These are phyloP conservation scores for Sporisorium scitamineum DNA, from an alignment of 1,284 basidiomycete genomes.

Conservation along the genomic window DNA sequence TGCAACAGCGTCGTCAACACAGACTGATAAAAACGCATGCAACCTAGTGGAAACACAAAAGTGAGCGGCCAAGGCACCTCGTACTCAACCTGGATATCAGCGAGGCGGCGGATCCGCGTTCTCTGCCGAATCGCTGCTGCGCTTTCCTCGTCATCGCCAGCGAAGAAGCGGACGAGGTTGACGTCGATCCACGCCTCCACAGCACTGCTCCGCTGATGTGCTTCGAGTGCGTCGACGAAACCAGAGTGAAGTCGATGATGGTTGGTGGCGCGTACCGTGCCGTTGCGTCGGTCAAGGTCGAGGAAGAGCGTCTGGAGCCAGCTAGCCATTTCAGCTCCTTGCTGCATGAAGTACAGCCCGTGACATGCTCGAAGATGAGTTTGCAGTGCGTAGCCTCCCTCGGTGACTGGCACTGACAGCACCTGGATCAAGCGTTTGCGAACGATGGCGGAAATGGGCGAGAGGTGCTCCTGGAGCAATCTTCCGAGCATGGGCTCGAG, in stretches of 20 bases:
- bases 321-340: conserved; percentile 41
- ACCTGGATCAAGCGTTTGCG: conserved; percentile 44
- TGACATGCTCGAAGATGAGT: conserved; percentile 36
- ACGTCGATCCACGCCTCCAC: conserved; percentile 40
- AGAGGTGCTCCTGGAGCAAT: conserved; percentile 36
- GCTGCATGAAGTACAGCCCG: conserved; percentile 48
- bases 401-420: conserved; percentile 20
- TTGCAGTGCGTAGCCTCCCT: conserved; percentile 41
- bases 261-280: conserved; percentile 19
- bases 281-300: conserved; percentile 31
- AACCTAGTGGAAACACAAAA: conserved; percentile 26
- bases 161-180: conserved; percentile 30
- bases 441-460: conserved; percentile 39
- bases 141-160: conserved; percentile 19
- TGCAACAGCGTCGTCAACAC: conserved; percentile 42
- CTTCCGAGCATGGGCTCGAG: conserved; percentile 38
- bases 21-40: conserved; percentile 39
- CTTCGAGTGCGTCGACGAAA: conserved; percentile 35
- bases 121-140: conserved; percentile 20
- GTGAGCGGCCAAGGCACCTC: conserved; percentile 48
- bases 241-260: conserved; percentile 31
- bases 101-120: conserved; percentile 26
- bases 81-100: conserved; percentile 38
- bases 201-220: conserved; percentile 3
- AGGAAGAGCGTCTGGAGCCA: conserved; percentile 41